These are phyloP conservation scores for Crepidotus sp. DNA, from an alignment of 1,284 basidiomycete genomes.

Conservation along the genomic window DNA sequence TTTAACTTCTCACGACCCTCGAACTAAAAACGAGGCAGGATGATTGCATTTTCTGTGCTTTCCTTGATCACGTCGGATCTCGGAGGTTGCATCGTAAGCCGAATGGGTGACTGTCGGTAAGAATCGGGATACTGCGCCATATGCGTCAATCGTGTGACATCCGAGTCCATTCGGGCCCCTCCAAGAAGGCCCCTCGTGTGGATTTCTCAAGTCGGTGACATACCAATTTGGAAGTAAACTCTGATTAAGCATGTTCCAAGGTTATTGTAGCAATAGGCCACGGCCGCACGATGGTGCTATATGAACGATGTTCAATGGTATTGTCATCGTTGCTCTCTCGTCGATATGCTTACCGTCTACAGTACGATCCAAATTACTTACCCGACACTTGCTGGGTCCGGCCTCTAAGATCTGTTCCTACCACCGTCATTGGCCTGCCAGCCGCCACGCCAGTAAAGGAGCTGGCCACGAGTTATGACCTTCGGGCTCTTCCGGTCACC, in stretches of 20 bases:
- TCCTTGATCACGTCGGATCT: constrained; percentile 47
- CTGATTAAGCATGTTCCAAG: too few species aligned
- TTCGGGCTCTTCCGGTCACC: constrained; percentile 15
- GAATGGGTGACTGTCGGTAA: constrained; percentile 51
- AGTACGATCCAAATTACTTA: constrained; percentile 56
- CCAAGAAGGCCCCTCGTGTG: constrained; percentile 14
- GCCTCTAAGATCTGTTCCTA: constrained; percentile 35
- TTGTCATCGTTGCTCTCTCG: neutral
- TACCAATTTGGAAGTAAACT: neutral
- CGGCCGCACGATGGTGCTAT: constrained; percentile 56
- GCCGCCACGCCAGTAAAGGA: constrained; percentile 77
- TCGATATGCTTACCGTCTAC: neutral
- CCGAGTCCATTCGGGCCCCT: too few species aligned
- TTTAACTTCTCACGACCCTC: too few species aligned
- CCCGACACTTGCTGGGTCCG: constrained; percentile 50
- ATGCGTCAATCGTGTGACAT: constrained; percentile 17
- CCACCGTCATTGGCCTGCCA: constrained; percentile 35
- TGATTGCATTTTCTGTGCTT: constrained; percentile 70
- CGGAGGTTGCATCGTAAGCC: constrained; percentile 52
- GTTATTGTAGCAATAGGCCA: constrained; percentile 31
- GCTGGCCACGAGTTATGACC: constrained; percentile 50
- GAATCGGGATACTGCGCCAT: constrained; percentile 43
- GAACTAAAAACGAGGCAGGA: constrained; percentile 31
- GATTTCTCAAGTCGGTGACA: neutral
- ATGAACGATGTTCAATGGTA: constrained; percentile 38